phyloP scores from a whole-genome alignment of 2,329 filamentous ascomycete genomes.

The Exophiala bonariae region DNA sequence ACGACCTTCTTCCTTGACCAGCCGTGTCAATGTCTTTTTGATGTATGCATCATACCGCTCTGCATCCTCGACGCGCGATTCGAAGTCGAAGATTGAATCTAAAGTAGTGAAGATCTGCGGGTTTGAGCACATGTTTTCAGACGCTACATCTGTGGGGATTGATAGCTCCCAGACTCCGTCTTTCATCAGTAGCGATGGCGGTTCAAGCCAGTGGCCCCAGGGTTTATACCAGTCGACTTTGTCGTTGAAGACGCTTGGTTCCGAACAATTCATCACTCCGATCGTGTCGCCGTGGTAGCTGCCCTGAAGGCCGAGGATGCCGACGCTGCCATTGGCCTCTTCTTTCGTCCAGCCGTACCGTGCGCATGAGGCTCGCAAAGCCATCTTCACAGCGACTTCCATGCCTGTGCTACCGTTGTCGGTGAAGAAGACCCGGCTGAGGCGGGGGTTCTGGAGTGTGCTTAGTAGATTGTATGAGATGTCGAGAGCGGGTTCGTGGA shows the following conservation, averaged over 20 bases:
- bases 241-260: constrained; percentile 75
- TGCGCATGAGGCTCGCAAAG: constrained; percentile 64
- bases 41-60: constrained; percentile 64
- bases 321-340: constrained; percentile 56
- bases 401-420: constrained; percentile 83
- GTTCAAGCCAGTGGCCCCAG: constrained; percentile 78
- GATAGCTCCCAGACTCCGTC: constrained; percentile 60
- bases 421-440: constrained; percentile 75
- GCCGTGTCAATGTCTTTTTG: constrained; percentile 49
- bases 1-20: constrained; percentile 56
- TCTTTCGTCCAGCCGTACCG: constrained; percentile 63
- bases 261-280: constrained; percentile 81
- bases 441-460: constrained; percentile 61
- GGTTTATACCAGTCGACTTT: constrained; percentile 85
- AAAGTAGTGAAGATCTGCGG: constrained; percentile 49
- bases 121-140: constrained; percentile 20
- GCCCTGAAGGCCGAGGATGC: constrained; percentile 72
- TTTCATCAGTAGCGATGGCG: constrained; percentile 68
- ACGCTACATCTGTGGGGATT: constrained; percentile 13
- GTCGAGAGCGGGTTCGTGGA: constrained; percentile 74
- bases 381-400: constrained; percentile 87
- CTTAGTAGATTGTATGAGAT: constrained; percentile 66
- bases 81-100: constrained; percentile 61
- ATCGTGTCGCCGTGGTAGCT: constrained; percentile 89
- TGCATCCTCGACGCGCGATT: constrained; percentile 48